Evolutionary conservation across 495 filamentous ascomycete species (phyloP), one percentile per base, ranked within the genome.

Genomic region (Aspergillus affinis): DNA sequence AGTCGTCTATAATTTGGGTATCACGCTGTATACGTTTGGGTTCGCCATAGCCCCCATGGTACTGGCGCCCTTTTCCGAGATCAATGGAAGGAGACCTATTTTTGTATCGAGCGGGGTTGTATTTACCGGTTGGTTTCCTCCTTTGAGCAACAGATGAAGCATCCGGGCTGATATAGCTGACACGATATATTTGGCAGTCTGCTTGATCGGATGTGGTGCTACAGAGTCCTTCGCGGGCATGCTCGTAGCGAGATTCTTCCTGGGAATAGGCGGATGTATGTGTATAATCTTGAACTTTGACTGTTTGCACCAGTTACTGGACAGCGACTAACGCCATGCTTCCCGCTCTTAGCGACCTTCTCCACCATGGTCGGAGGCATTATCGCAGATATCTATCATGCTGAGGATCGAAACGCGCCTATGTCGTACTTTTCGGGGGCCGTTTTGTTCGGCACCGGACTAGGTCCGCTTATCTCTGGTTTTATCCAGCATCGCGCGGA

Each of bases 321-420:
- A 20, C 8, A n/a, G 46, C n/a, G 23, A 32, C 27, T 54, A 36
- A 53, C 12, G 18, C 9, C 32, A 9, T 36, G 36, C 23, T 56
- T 49, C 27, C 30, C 6, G 26, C 1, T 18, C n/a, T 17, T 61
- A 70, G 69, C 85, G 2, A 93, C 92, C 0, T 97, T 96, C 68
- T 89, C 85, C 4, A 95, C 91, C 9, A 93, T 97, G 88, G 90
- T 96, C 2, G 93, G 93, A 36, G 93, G 93, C 0, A 89, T 97
- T 6, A 88, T 98, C 26, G 86, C 86, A 54, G 93, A 98, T 64
- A 88, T 97, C 58, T 97, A 92, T 71, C 86, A 88, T 41, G 82
- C 88, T 8, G 73, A 90, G 59, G 88, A 88, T 46, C 79, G 93
- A 30, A 96, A 97, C 64, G 90, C 87, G 1, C 90, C 93, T 3